Evolutionary conservation across 345 rosid species (phyloP), one percentile per base, ranked within the genome.

Genomic region (Theobroma cacao): DNA sequence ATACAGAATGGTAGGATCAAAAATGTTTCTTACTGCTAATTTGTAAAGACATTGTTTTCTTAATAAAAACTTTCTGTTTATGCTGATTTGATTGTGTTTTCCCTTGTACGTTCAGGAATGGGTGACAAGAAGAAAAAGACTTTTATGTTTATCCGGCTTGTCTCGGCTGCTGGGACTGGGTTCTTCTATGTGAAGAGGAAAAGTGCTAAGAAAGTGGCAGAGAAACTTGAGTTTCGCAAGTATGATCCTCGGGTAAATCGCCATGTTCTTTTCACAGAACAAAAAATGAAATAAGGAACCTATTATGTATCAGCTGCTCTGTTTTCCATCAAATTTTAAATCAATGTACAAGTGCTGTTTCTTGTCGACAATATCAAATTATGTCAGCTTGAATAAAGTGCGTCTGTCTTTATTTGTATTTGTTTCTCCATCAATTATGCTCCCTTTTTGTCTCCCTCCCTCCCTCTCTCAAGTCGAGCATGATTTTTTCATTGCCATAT

Each of bases 101-200:
- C 6, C 9, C 53, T 45, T 77, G 11, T 52, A 63, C 65, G 31
- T 28, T 33, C 75, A 80, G 76, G 31, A 70, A 91, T 95, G 99
- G 97, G 98, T 71, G 97, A 89, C 86, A 94, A 91, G 87, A 92
- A 88, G 88, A 92, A 91, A 89, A 92, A 90, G 90, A 88, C 96
- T 48, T 93, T 93, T 69, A 93, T 93, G 90, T 93, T 95, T 82
- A 88, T 93, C 59, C 89, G 96, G 81, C 93, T 95, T 17, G 96
- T 95, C 20, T 95, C 99, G 0, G 93, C 98, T 43, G 99, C 99
- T 55, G 98, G 99, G 62, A 94, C 95, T 66, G 98, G 98, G 31
- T 96, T 96, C 89, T 96, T 96, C 88, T 94, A 94, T 69, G 99
- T 92, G 68, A 91, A 92, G 92, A 89, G 86, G 90, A 96, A 94